Evolutionary conservation across 352 stramenopile genomes (phyloP).

Genomic region (Globisporangium acanthophoron): DNA sequence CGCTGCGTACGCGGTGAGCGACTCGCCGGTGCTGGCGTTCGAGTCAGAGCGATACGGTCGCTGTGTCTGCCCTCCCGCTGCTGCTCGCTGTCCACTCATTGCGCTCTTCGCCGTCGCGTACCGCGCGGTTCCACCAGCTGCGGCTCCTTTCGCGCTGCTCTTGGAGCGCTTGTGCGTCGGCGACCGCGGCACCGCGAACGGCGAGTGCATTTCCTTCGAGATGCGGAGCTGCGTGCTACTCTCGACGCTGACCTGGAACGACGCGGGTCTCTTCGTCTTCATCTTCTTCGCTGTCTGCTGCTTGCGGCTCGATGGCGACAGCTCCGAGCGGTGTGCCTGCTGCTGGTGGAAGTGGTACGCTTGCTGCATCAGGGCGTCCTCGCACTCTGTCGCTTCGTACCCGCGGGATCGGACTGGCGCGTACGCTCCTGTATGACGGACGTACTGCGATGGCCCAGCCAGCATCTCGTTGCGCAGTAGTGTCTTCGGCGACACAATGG

Average conservation of each 20-base stretch:
- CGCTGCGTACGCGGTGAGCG: constrained; percentile 57
- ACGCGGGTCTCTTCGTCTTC: constrained; percentile 26
- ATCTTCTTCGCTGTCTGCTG: constrained; percentile 17
- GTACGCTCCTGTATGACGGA: constrained; percentile 16
- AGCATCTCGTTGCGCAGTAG: constrained; percentile 21
- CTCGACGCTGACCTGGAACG: constrained; percentile 39
- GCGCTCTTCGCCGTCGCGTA: not conserved
- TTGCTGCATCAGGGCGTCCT: not conserved
- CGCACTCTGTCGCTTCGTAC: not conserved
- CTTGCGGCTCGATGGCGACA: constrained; percentile 3
- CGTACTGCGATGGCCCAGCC: constrained; percentile 4
- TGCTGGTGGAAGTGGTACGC: constrained; percentile 7
- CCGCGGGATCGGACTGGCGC: constrained; percentile 9
- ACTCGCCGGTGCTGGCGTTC: constrained; percentile 23
- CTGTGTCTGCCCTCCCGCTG: constrained; percentile 1
- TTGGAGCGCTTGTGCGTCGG: constrained; percentile 14
- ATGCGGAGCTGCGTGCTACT: constrained; percentile 34
- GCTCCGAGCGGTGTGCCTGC: constrained; percentile 3
- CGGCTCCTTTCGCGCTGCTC: constrained; percentile 1
- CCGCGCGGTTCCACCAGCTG: not conserved
- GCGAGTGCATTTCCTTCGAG: constrained; percentile 24
- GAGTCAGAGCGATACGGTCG: not conserved
- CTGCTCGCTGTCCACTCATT: constrained; percentile 4
- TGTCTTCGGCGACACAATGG: constrained; percentile 21
- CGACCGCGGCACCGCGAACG: constrained; percentile 24